Evolutionary conservation across 805 yeast genomes (phyloP), one percentile per base, ranked within the genome.

Genomic region (Metschnikowia dekortorum): DNA sequence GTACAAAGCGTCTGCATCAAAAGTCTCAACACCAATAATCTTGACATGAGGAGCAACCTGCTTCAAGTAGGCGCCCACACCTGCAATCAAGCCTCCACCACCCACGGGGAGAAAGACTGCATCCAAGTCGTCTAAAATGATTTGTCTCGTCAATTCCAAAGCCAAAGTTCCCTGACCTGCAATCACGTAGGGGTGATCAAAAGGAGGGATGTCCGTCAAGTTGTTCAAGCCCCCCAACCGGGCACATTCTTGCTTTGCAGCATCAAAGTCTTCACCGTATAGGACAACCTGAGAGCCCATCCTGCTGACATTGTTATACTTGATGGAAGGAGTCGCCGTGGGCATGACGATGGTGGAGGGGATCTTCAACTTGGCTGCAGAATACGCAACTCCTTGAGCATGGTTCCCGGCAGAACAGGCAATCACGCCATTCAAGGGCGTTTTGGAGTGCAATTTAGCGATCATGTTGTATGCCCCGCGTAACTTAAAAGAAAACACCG

Each of bases 81-180:
- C 99, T 7, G 97, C 85, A 58, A 91, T 78, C 54, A 94, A 74
- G 42, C 99, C 99, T 59, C 98, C 99, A 52, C 99, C 99, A 51
- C 99, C 99, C 50, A 92, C 87, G 32, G 96, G 90, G 51, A 89
- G 83, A 65, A 94, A 94, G 1, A 94, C 86, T 2, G 98, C 98
- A 59, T 80, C 81, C 57, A 92, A 76, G 53, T 85, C 83, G 49
- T 84, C 82, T 45, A 85, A 75, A 56, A 89, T 83, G 33, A 90
- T 78, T 71, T 94, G 99, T 66, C 97, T 82, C 49, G 94, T 72
- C 28, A 94, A 73, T 69, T 94, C 99, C 81, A 91, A 80, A 3
- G 96, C 99, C 54, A 92, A 85, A 28, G 99, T 94, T 52, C 98
- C 99, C 69, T 94, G 99, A 26, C 99, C 99, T 8, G 99, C 99